Percentiles rank a stretch among this genome's conserved stretches.
Conservation (phyloP, 1,139 yeast genomes). For the Candida sp. region DNA sequence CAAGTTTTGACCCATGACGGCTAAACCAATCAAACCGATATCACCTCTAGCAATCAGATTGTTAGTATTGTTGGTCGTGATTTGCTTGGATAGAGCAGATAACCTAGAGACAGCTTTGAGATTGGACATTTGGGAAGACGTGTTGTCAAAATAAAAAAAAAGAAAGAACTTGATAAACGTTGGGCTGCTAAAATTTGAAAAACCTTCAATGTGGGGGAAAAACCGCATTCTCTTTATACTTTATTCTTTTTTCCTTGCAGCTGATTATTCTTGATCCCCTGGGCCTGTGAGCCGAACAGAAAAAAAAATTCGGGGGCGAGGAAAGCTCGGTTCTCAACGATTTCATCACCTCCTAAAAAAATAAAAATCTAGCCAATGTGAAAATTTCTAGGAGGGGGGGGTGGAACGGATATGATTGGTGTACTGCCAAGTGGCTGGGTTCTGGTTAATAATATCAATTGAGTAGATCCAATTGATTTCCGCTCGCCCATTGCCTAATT, state of each 20-base stretch:
- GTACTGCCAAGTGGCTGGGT: background rate
- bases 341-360: background rate
- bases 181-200: background rate
- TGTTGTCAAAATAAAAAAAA: background rate
- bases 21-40: slow-evolving; percentile 99
- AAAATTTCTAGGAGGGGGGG: background rate
- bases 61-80: slow-evolving; percentile 25
- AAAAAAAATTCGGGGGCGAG: background rate
- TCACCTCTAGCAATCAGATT: slow-evolving; percentile 65
- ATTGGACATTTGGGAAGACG: background rate
- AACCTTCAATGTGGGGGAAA: background rate
- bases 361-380: background rate
- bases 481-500: background rate
- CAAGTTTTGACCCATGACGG: slow-evolving; percentile 99
- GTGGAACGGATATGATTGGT: background rate
- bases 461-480: background rate
- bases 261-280: background rate
- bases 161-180: background rate
- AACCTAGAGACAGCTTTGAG: slow-evolving; percentile 13
- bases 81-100: slow-evolving; percentile 12
- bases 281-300: background rate
- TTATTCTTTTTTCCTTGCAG: background rate
- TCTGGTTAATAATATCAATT: background rate
- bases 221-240: background rate
- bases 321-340: background rate